These are phyloP conservation scores for Shiraia sp. DNA, from an alignment of 2,329 filamentous ascomycete genomes.

Conservation along the genomic window DNA sequence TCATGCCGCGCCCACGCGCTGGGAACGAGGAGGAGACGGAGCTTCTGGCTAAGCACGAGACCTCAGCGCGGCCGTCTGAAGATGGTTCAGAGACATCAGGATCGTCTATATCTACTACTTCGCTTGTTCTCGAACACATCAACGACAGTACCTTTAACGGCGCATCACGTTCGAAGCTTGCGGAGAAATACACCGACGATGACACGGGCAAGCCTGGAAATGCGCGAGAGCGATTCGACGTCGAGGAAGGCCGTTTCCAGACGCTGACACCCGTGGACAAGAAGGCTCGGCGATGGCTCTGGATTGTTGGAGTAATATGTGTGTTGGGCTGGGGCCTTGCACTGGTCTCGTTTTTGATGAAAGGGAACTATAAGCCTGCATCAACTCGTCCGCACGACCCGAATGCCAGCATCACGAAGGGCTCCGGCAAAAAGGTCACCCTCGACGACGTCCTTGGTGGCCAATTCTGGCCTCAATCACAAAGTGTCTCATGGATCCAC, in stretches of 20 bases:
- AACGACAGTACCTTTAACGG: constrained; percentile 56
- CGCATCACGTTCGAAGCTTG: constrained; percentile 28
- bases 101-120: constrained; percentile 82
- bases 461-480: constrained; percentile 65
- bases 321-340: constrained; percentile 70
- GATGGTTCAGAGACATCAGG: constrained; percentile 57
- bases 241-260: constrained; percentile 55
- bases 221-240: constrained; percentile 54
- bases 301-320: constrained; percentile 64
- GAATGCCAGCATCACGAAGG: constrained; percentile 62
- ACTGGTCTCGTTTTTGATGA: constrained; percentile 67
- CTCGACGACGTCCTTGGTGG: constrained; percentile 71
- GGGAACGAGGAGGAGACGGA: constrained; percentile 50
- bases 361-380: constrained; percentile 67
- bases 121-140: constrained; percentile 78
- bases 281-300: constrained; percentile 64
- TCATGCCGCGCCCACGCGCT: constrained; percentile 41
- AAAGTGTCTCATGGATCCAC: constrained; percentile 76
- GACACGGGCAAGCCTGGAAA: constrained; percentile 47
- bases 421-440: constrained; percentile 72
- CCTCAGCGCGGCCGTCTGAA: constrained; percentile 36
- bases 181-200: constrained; percentile 47
- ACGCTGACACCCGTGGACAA: constrained; percentile 63
- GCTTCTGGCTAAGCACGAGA: constrained; percentile 46
- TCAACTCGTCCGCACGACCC: constrained; percentile 70